Evolutionary conservation across 441 rosid genomes (phyloP).

Genomic region (Syzygium malaccense): DNA sequence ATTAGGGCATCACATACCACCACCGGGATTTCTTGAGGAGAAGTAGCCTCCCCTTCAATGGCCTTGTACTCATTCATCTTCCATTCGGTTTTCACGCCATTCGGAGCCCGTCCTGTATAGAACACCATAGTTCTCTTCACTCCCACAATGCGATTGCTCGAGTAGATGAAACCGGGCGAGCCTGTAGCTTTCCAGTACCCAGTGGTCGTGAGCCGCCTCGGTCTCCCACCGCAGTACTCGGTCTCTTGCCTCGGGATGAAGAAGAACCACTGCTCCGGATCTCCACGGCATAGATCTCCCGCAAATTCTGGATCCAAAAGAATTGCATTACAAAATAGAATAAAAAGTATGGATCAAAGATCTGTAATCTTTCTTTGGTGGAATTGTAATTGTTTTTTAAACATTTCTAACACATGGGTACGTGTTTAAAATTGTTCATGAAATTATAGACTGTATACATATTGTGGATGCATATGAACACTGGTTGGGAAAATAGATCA

Average conservation of each 20-base stretch:
- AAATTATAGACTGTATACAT: neutral
- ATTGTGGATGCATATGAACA: neutral
- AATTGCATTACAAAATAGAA: neutral
- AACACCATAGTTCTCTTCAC: constrained; percentile 50
- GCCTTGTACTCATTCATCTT: constrained; percentile 50
- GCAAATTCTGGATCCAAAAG: constrained; percentile 23
- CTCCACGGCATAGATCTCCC: constrained; percentile 12
- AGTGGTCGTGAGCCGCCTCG: constrained; percentile 25
- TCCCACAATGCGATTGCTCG: constrained; percentile 26
- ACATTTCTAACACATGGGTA: neutral
- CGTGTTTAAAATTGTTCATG: neutral
- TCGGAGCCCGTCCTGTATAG: constrained; percentile 43
- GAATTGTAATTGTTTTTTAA: neutral
- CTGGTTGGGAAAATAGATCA: neutral
- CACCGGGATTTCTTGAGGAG: neutral
- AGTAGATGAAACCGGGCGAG: constrained; percentile 32
- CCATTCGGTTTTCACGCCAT: constrained; percentile 47
- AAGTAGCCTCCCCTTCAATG: constrained; percentile 4
- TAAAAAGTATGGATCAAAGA: neutral
- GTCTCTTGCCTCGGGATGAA: constrained; percentile 39
- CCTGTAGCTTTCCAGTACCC: constrained; percentile 64
- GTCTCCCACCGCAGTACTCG: constrained; percentile 38
- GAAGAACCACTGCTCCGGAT: constrained; percentile 49
- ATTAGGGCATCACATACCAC: constrained; percentile 5
- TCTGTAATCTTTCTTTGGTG: neutral